Percentiles rank a stretch among this genome's conserved stretches.
Conservation (phyloP, 2,329 filamentous ascomycete species). For the Fusarium circinatum region DNA sequence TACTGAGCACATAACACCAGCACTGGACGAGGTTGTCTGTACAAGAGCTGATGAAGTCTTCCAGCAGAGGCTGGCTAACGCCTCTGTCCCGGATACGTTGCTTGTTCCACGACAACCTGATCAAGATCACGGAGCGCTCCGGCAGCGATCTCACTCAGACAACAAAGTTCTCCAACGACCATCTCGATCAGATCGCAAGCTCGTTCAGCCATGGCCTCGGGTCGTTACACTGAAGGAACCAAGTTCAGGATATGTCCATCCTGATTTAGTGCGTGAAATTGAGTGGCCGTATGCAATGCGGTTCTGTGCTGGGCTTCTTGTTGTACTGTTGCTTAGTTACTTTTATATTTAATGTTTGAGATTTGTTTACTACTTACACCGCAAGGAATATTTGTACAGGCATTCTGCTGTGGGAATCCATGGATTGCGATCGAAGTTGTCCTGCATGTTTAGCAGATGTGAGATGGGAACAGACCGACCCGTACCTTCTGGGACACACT, state of each 20-base stretch:
- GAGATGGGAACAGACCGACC: too few relatives aligned
- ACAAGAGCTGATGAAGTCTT: neutral
- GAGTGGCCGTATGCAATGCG: neutral
- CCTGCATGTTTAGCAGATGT: too few relatives aligned
- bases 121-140: neutral
- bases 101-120: neutral
- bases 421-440: too few relatives aligned
- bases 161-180: neutral
- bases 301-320: neutral
- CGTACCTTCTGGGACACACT: too few relatives aligned
- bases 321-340: neutral
- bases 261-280: neutral
- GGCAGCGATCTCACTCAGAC: accelerated
- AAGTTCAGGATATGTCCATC: neutral
- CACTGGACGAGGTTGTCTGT: neutral
- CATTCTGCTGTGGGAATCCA: accelerated
- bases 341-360: too few relatives aligned
- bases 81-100: neutral
- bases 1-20: too few relatives aligned
- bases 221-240: too few relatives aligned
- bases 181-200: neutral
- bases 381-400: accelerated
- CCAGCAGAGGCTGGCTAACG: neutral
- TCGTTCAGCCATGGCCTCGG: too few relatives aligned
- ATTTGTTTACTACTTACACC: too few relatives aligned